Percentiles rank a stretch among this genome's conserved stretches.
These are phyloP conservation scores for Starmerella cellae DNA, from an alignment of 805 yeast genomes.

Conservation along the genomic window DNA sequence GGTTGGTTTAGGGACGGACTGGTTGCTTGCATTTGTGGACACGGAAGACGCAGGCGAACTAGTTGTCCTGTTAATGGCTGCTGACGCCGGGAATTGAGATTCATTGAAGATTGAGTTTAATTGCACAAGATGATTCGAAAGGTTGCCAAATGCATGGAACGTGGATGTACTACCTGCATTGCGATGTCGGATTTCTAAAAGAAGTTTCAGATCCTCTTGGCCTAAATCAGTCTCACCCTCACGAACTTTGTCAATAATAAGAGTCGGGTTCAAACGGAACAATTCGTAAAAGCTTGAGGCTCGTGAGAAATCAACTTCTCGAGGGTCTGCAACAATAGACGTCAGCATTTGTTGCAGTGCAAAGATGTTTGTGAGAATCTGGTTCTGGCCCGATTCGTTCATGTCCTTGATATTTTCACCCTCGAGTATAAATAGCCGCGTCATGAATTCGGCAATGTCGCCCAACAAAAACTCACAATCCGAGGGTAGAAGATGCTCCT, in stretches of 20 bases:
- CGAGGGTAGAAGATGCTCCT: constrained; percentile 23
- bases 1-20: too few relatives aligned
- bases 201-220: constrained; percentile 14
- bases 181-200: constrained; percentile 18
- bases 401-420: constrained; percentile 38
- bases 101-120: constrained; percentile 10
- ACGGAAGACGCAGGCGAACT: not conserved
- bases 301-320: constrained; percentile 39
- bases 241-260: constrained; percentile 19
- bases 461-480: constrained; percentile 29
- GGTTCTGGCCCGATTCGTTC: constrained; percentile 47
- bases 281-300: constrained; percentile 44
- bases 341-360: constrained; percentile 59
- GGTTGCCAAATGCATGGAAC: constrained; percentile 12
- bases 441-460: constrained; percentile 43
- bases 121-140: constrained; percentile 11
- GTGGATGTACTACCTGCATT: constrained; percentile 7
- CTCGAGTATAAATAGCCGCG: constrained; percentile 39
- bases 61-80: not conserved
- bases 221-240: constrained; percentile 16
- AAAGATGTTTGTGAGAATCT: constrained; percentile 46
- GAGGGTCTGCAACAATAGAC: constrained; percentile 40
- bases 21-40: not conserved
- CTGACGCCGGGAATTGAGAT: not conserved
- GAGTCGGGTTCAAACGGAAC: constrained; percentile 18